Conservation (phyloP, 1,284 basidiomycete species). For the Vanrija sp. region DNA sequence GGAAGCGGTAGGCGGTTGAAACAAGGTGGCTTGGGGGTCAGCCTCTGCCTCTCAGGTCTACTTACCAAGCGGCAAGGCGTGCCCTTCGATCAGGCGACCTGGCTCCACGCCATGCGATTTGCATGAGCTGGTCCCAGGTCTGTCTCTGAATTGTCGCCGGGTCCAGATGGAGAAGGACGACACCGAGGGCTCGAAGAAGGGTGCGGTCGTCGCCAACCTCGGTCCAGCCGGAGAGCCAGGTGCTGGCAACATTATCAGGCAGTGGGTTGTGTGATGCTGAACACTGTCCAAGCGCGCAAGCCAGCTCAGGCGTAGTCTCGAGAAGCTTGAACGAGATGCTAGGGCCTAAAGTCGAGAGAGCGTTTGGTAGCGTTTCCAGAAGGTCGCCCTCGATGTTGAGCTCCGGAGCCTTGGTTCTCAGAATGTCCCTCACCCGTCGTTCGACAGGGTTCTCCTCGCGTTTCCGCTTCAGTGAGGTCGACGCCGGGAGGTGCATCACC, state of each 20-base stretch:
- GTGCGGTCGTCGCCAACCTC: conserved; percentile 5
- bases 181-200: conserved; percentile 14
- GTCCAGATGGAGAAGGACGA: conserved; percentile 15
- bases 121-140: conserved; percentile 5
- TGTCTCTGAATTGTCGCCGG: not conserved
- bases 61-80: conserved; percentile 24
- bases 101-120: conserved; percentile 11
- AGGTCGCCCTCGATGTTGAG: conserved; percentile 6
- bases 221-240: not conserved
- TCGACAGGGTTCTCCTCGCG: conserved; percentile 1
- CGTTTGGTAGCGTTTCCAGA: not conserved
- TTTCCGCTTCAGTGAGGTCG: conserved; percentile 15
- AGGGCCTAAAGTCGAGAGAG: conserved; percentile 2
- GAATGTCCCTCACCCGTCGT: not conserved
- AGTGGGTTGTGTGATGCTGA: conserved; percentile 2
- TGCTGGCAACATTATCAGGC: not conserved
- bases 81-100: conserved; percentile 16
- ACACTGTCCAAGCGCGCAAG: conserved; percentile 12
- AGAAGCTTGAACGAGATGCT: conserved; percentile 4
- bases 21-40: conserved; percentile 16
- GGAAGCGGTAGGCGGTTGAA: conserved; percentile 12
- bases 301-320: conserved; percentile 2
- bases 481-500: not conserved
- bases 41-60: not conserved
- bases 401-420: conserved; percentile 8